Percentiles rank a stretch among this genome's conserved stretches.
phyloP scores from a whole-genome alignment of 2,329 filamentous ascomycete genomes.

The Zymoseptoria tritici region DNA sequence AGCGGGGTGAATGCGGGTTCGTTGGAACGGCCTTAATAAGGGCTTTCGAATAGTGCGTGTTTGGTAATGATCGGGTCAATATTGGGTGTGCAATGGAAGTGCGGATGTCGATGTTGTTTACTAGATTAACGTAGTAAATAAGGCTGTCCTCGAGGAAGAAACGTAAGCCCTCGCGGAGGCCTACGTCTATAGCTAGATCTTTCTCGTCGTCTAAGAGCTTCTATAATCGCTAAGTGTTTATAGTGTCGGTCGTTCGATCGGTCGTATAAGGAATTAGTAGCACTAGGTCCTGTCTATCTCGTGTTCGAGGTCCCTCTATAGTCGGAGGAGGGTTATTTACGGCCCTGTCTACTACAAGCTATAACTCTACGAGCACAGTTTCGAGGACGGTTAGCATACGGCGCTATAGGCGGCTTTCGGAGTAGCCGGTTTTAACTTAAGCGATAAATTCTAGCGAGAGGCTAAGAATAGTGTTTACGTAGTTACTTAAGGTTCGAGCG shows the following conservation, averaged over 20 bases:
- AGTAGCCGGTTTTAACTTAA: not conserved
- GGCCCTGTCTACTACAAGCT: not conserved
- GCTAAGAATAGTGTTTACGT: not conserved
- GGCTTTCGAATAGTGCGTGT: too few species aligned
- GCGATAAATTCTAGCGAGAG: not conserved
- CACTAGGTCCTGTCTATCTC: not conserved
- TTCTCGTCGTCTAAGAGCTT: not conserved
- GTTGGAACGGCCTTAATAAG: too few species aligned
- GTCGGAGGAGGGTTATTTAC: not conserved
- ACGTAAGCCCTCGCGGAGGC: not conserved
- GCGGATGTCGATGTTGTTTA: too few species aligned
- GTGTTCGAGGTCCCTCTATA: not conserved
- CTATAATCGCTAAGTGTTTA: not conserved
- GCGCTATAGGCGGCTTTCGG: not conserved
- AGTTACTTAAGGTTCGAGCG: not conserved
- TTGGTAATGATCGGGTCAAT: too few species aligned
- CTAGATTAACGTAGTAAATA: constrained; percentile 1
- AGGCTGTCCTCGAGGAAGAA: constrained; percentile 1
- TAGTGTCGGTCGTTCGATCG: not conserved
- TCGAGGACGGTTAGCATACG: not conserved
- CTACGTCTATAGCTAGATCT: not conserved
- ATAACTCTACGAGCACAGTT: not conserved
- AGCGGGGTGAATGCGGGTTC: too few species aligned
- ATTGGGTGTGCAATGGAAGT: too few species aligned
- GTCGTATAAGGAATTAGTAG: not conserved